Base-by-base conservation (phyloP, 495 filamentous ascomycete species). In the Sordaria brevicollis region DNA sequence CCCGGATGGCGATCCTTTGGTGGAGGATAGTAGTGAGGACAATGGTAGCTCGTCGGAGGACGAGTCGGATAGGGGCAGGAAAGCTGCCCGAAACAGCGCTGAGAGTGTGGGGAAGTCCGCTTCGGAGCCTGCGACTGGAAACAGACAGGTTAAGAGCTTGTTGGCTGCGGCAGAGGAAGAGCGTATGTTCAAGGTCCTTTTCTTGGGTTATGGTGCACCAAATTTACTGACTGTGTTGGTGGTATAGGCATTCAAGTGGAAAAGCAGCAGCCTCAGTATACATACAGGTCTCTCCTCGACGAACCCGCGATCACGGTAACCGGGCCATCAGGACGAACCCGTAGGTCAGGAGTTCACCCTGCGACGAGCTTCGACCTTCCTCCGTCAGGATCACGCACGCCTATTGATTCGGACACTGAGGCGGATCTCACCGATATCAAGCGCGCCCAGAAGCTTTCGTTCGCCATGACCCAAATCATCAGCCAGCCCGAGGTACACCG, bases 401-500 rank as follows among this genome's bases (percentile, higher is more conserved):
- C 94, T 1, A 85, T 93, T 41, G 90, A 90, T 68, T 95, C 93
- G 8, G 95, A 97, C 67, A 88, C 91, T 19, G 94, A 99, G 78
- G 90, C 87, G 3, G 93, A 97, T 69, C 79, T 94, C 8, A 87
- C 84, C 13, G 94, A 97, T 72, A 91, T 98, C 68, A 89, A 89
- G 72, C 86, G 90, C 33, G 95, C 95, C 0, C 95, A 97, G 77
- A 89, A 89, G 67, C 85, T 99, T 57, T 86, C 89, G 9, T 89
- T 97, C 69, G 86, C 87, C 62, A 85, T 93, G 79, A 96, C 94
- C 0, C 84, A 89, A 1, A 90, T 97, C 71, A 86, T 89, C 31
- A 89, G 89, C 19, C 91, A 89, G 15, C 92, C 91, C 21, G 88
- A 89, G 65, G 83, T 88, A 0, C 89, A 94, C 76, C 89, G 94